Base-by-base conservation (phyloP, 176 grass and related monocot genomes). In the Leersia perrieri region DNA sequence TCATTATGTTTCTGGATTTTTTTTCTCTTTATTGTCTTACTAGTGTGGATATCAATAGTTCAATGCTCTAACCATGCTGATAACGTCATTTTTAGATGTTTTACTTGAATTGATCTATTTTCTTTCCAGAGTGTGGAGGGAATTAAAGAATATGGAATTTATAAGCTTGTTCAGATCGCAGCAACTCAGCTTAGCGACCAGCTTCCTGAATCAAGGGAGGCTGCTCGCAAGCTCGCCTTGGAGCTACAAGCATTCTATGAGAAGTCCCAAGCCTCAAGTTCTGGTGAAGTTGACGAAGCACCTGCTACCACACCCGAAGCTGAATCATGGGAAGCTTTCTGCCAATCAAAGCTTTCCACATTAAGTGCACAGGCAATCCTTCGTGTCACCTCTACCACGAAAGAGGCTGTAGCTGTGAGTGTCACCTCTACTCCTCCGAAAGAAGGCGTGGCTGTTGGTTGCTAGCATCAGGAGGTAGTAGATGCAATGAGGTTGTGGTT, bases 141-240 rank as follows among this genome's bases (percentile, higher is more conserved):
- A 65, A 84, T 90, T 38, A 84, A 86, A 88, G 82, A 80, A 66
- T 89, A 88, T 31, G 84, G 84, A 62, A 85, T 91, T 40, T 92
- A 99, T 73, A 99, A 93, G 68, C 92, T 99, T 75, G 80, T 99
- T 63, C 87, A 91, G 88, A 74, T 99, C 12, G 90, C 90, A 20
- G 96, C 96, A 72, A 85, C 92, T 63, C 96, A 99, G 51, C 92
- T 99, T n/a, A 91, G 90, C 7, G 96, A 99, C 63, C 96, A 99
- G 55, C 91, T 99, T 79, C 96, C 96, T 30, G 92, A 99, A 88
- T 99, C 96, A 75, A 99, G 96, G 84, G 96, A 99, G 63, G 92
- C 96, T 76, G 96, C 96, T 80, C 86, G 96, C n/a, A 89, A 88
- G 28, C 89, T 94, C 40, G 63, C 89, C 68, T 68, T 94, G 77